phyloP scores from a whole-genome alignment of 352 stramenopile species.

The Plasmopara halstedii region DNA sequence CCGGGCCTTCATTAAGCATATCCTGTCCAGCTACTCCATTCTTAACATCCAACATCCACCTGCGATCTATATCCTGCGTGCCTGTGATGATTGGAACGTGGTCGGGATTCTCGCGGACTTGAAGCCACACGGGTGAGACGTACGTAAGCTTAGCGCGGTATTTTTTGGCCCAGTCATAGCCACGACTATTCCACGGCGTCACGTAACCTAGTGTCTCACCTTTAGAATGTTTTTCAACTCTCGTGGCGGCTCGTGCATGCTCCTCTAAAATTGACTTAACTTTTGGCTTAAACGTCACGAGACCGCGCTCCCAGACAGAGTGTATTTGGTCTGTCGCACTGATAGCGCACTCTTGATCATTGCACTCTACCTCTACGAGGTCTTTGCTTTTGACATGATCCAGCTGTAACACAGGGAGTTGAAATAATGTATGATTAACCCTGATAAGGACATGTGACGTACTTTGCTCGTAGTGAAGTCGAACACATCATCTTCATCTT shows the following conservation, averaged over 20 bases:
- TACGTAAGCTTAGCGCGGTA: slow-evolving; percentile 77
- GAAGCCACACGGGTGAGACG: slow-evolving; percentile 76
- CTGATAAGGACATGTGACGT: slow-evolving; percentile 4
- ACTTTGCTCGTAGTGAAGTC: too few relatives aligned
- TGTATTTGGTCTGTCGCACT: slow-evolving; percentile 7
- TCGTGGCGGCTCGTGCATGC: slow-evolving; percentile 18
- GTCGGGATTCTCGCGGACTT: slow-evolving; percentile 48
- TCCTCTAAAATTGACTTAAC: slow-evolving; percentile 40
- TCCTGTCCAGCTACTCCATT: slow-evolving; percentile 8
- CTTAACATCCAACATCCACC: slow-evolving; percentile 50
- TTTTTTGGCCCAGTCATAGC: slow-evolving; percentile 62
- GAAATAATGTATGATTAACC: not conserved
- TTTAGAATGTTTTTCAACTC: slow-evolving; percentile 28
- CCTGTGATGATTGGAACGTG: slow-evolving; percentile 55
- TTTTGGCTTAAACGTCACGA: slow-evolving; percentile 44
- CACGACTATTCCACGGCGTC: slow-evolving; percentile 72
- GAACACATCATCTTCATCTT: too few relatives aligned
- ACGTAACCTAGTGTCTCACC: slow-evolving; percentile 70
- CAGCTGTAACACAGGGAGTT: slow-evolving; percentile 9
- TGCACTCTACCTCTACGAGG: slow-evolving; percentile 30
- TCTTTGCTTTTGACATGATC: slow-evolving; percentile 18
- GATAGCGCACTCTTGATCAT: slow-evolving; percentile 23
- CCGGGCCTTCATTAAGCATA: slow-evolving; percentile 15
- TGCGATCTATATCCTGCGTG: slow-evolving; percentile 54
- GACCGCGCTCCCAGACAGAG: slow-evolving; percentile 37